phyloP scores from a whole-genome alignment of 139 green algal genomes.

The Coccomyxa sp. region DNA sequence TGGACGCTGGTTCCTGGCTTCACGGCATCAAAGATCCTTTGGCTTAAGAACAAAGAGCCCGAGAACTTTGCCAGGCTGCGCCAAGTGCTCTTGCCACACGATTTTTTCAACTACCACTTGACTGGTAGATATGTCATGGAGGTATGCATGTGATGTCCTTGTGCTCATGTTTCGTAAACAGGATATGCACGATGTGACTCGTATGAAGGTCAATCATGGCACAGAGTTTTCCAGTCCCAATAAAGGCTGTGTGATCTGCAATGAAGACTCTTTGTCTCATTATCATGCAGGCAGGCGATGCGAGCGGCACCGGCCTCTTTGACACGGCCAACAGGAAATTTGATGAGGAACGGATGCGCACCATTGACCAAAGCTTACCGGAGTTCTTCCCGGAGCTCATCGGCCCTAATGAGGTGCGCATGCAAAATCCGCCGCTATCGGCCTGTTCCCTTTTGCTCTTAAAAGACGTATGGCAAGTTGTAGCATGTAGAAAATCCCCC shows the following conservation, averaged over 20 bases:
- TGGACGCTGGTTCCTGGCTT: slow-evolving; percentile 69
- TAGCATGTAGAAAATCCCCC: too few relatives aligned
- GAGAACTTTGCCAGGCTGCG: slow-evolving; percentile 46
- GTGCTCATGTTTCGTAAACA: too few relatives aligned
- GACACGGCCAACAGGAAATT: slow-evolving; percentile 47
- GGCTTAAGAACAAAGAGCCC: slow-evolving; percentile 78
- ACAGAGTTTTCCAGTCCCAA: too few relatives aligned
- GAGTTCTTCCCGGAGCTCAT: slow-evolving; percentile 53
- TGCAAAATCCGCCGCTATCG: not conserved
- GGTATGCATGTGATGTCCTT: slow-evolving; percentile 5
- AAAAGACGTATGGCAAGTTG: too few relatives aligned
- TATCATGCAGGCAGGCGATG: slow-evolving; percentile 49
- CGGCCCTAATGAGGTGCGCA: slow-evolving; percentile 42
- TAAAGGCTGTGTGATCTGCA: too few relatives aligned
- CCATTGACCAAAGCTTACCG: slow-evolving; percentile 42
- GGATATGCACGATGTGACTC: too few relatives aligned
- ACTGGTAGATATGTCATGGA: slow-evolving; percentile 54
- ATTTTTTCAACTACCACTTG: slow-evolving; percentile 82
- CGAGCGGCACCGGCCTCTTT: slow-evolving; percentile 69
- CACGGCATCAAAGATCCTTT: slow-evolving; percentile 84
- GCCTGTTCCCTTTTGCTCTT: not conserved
- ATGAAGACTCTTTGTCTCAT: too few relatives aligned
- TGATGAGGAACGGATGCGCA: slow-evolving; percentile 29
- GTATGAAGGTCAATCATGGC: too few relatives aligned
- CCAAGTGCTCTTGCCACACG: slow-evolving; percentile 74